A percentile compares a stretch with the other conserved stretches of the same genome.
These are phyloP conservation scores for Aspergillus pseudonomiae DNA, from an alignment of 2,329 filamentous ascomycete genomes.

Conservation along the genomic window DNA sequence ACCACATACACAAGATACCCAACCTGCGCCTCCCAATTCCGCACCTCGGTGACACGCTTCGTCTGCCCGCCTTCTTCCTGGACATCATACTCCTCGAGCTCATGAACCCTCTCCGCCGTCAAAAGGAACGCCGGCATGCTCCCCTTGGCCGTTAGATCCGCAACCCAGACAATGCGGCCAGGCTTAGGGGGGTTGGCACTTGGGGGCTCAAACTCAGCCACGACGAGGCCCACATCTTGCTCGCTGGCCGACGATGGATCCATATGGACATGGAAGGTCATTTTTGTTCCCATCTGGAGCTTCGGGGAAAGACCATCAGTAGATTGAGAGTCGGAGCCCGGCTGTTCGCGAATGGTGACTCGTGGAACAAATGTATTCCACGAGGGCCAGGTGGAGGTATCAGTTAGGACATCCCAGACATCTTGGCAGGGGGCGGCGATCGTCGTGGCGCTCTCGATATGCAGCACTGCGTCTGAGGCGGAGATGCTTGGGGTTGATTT, in stretches of 20 bases:
- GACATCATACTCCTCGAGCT: slow-evolving; percentile 44
- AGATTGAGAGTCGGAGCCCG: slow-evolving; percentile 19
- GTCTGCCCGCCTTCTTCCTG: slow-evolving; percentile 8
- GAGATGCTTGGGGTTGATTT: slow-evolving; percentile 34
- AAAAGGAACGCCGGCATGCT: slow-evolving; percentile 40
- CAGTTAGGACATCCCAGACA: slow-evolving; percentile 49
- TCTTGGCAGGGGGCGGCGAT: slow-evolving; percentile 46
- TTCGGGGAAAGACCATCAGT: slow-evolving; percentile 26
- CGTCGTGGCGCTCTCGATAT: slow-evolving; percentile 37
- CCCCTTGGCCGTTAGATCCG: slow-evolving; percentile 32
- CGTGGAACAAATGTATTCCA: slow-evolving; percentile 53
- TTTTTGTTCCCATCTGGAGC: slow-evolving; percentile 44
- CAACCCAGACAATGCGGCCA: slow-evolving; percentile 34
- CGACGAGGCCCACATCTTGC: slow-evolving; percentile 30
- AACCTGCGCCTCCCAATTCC: slow-evolving; percentile 51
- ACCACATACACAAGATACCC: slow-evolving; percentile 46
- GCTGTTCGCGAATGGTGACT: slow-evolving; percentile 50
- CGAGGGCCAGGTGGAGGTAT: slow-evolving; percentile 49
- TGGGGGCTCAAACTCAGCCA: slow-evolving; percentile 39
- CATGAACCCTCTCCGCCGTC: slow-evolving; percentile 51
- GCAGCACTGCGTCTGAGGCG: slow-evolving; percentile 31
- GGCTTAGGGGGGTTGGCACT: slow-evolving; percentile 19
- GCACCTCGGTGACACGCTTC: slow-evolving; percentile 34
- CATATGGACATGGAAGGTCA: slow-evolving; percentile 51
- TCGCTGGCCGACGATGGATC: slow-evolving; percentile 31